Conservation (phyloP, 768 basidiomycete species). For the Pulveroboletus sp. region DNA sequence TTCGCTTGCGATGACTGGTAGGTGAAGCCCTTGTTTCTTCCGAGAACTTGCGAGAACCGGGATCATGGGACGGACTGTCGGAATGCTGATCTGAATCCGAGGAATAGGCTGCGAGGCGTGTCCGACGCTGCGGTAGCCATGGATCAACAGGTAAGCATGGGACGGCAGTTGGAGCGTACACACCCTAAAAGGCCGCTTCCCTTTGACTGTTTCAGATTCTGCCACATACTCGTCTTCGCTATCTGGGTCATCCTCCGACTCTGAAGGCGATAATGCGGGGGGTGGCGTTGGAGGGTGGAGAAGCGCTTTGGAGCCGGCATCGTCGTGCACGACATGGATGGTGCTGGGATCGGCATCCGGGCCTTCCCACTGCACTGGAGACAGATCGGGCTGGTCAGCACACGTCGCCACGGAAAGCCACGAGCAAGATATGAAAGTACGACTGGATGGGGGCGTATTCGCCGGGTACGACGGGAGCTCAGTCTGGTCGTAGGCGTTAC, state of each 20-base stretch:
- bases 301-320: slow-evolving; percentile 20
- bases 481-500: slow-evolving; percentile 22
- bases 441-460: neutral
- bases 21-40: slow-evolving; percentile 24
- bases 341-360: slow-evolving; percentile 53
- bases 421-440: slow-evolving; percentile 10
- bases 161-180: slow-evolving; percentile 22
- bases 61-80: slow-evolving; percentile 26
- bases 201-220: slow-evolving; percentile 35
- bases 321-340: slow-evolving; percentile 17
- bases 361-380: slow-evolving; percentile 73
- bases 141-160: slow-evolving; percentile 12
- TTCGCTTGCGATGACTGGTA: slow-evolving; percentile 49
- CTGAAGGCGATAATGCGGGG: slow-evolving; percentile 36
- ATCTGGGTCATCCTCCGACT: slow-evolving; percentile 47
- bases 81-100: slow-evolving; percentile 43
- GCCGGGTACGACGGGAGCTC: slow-evolving; percentile 8
- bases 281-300: slow-evolving; percentile 24
- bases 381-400: slow-evolving; percentile 30
- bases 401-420: slow-evolving; percentile 14
- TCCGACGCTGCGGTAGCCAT: slow-evolving; percentile 38
- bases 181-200: slow-evolving; percentile 42
- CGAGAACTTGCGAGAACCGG: slow-evolving; percentile 15
- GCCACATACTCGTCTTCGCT: slow-evolving; percentile 76
- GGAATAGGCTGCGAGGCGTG: slow-evolving; percentile 37